These are phyloP conservation scores for Alternaria postmessia DNA, from an alignment of 2,329 filamentous ascomycete species.

Conservation along the genomic window DNA sequence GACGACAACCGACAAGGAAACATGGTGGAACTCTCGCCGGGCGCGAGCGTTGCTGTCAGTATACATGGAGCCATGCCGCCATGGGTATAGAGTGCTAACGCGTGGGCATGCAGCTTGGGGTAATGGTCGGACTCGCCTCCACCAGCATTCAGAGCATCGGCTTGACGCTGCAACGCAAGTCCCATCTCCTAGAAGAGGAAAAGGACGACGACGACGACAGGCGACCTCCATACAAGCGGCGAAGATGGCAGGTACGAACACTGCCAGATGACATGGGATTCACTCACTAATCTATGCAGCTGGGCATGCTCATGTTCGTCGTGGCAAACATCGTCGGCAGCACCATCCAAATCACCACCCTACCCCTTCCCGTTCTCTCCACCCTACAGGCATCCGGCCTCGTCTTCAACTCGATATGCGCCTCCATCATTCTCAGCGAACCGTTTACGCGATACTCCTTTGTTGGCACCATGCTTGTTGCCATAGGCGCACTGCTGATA, in stretches of 20 bases:
- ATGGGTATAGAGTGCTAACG: background rate
- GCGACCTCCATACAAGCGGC: conserved; percentile 85
- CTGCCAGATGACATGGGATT: background rate
- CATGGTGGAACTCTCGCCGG: conserved; percentile 54
- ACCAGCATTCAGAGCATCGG: conserved; percentile 95
- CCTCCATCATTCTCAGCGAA: conserved; percentile 88
- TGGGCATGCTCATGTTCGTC: conserved; percentile 97
- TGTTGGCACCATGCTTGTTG: conserved; percentile 87
- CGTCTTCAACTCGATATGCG: conserved; percentile 98
- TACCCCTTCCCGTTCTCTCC: conserved; percentile 92
- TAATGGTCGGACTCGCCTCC: conserved; percentile 90
- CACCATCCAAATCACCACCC: conserved; percentile 95
- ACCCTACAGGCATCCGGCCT: conserved; percentile 90
- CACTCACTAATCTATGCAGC: conserved; percentile 44
- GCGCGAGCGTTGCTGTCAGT: conserved; percentile 54
- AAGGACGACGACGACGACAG: conserved; percentile 80
- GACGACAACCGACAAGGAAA: conserved; percentile 22
- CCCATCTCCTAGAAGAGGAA: conserved; percentile 96
- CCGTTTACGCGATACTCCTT: conserved; percentile 95
- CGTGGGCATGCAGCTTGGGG: conserved; percentile 72
- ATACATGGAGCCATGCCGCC: background rate
- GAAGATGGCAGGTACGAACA: conserved; percentile 80
- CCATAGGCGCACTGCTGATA: conserved; percentile 86
- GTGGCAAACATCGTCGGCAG: conserved; percentile 93
- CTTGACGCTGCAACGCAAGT: conserved; percentile 95